Percentiles rank a stretch among this genome's conserved stretches.
phyloP scores from a whole-genome alignment of 1,139 yeast species.

The Candida pseudocylindracea region DNA sequence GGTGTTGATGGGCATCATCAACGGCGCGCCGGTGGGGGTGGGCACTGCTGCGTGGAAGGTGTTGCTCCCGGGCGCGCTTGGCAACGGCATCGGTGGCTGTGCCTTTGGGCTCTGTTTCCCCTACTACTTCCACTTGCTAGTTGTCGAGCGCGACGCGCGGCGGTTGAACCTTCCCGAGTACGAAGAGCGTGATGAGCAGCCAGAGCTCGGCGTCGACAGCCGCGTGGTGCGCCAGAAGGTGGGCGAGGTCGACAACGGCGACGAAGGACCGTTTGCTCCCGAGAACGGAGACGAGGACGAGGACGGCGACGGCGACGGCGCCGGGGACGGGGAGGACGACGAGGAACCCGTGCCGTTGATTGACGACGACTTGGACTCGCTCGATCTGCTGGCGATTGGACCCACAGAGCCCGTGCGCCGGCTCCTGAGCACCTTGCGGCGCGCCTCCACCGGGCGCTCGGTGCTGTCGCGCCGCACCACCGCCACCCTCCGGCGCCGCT shows the following conservation, averaged over 20 bases:
- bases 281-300: conserved; percentile 4
- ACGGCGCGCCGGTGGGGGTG: conserved; percentile 38
- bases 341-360: not conserved
- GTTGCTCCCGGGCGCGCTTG: conserved; percentile 42
- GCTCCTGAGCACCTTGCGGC: not conserved
- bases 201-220: conserved; percentile 53
- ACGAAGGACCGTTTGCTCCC: conserved; percentile 3
- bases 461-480: conserved; percentile 1
- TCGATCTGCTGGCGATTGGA: not conserved
- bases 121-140: conserved; percentile 45
- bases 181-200: conserved; percentile 60
- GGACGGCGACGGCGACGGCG: conserved; percentile 1
- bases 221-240: conserved; percentile 30
- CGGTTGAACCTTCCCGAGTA: conserved; percentile 36
- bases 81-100: conserved; percentile 52
- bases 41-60: conserved; percentile 52
- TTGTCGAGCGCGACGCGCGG: conserved; percentile 46
- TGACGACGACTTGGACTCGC: not conserved
- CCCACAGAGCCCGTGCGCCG: not conserved
- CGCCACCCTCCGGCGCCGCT: conserved; percentile 3
- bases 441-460: not conserved
- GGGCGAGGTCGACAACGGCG: no score
- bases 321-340: no score
- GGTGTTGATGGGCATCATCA: conserved; percentile 40
- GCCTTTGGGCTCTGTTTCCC: conserved; percentile 39